Evolutionary conservation across 495 filamentous ascomycete genomes (phyloP).

Genomic region (Articulospora tetracladia): DNA sequence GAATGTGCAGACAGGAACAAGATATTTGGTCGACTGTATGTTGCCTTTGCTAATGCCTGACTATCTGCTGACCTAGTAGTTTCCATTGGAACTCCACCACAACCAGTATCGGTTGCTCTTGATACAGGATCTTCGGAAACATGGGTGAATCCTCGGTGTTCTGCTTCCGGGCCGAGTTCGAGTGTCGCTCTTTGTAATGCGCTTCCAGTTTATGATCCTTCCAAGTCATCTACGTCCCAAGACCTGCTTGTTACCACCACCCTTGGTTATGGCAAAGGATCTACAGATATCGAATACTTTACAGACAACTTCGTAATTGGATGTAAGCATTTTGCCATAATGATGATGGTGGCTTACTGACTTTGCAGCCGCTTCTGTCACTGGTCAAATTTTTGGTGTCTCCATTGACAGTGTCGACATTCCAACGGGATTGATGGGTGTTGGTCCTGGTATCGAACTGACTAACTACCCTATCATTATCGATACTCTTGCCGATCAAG

Average conservation of each 20-base stretch:
- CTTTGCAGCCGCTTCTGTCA: neutral
- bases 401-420: constrained; percentile 32
- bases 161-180: neutral
- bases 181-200: neutral
- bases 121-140: constrained; percentile 38
- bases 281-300: constrained; percentile 1
- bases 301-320: constrained; percentile 4
- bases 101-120: constrained; percentile 36
- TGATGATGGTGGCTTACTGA: neutral
- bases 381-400: constrained; percentile 31
- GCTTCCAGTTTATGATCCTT: constrained; percentile 2
- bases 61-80: neutral
- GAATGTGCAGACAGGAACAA: constrained; percentile 8
- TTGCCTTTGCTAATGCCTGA: neutral
- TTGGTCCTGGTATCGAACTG: constrained; percentile 52
- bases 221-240: neutral
- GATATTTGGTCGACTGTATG: constrained; percentile 5
- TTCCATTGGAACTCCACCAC: constrained; percentile 35
- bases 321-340: neutral
- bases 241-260: neutral
- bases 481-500: constrained; percentile 54
- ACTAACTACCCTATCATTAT: constrained; percentile 64
- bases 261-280: constrained; percentile 6
- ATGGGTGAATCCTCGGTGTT: constrained; percentile 25
- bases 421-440: constrained; percentile 68